These are phyloP conservation scores for Fusarium kyushuense DNA, from an alignment of 2,329 filamentous ascomycete species.

Conservation along the genomic window DNA sequence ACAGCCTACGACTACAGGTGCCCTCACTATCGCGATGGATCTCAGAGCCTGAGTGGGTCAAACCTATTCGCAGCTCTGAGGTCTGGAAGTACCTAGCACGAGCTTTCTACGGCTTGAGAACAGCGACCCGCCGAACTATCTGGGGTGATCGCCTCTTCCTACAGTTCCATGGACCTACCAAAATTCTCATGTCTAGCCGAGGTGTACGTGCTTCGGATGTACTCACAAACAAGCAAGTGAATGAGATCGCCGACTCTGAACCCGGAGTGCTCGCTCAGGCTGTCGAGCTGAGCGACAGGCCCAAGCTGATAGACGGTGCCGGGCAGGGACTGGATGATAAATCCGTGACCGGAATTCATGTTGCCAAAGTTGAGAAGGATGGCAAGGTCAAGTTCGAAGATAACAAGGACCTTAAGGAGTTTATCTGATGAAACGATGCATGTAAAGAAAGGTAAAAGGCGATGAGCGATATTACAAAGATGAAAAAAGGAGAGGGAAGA, in stretches of 20 bases:
- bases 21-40: constrained; percentile 75
- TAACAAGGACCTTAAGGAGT: constrained; percentile 68
- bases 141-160: constrained; percentile 96
- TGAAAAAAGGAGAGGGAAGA: constrained; percentile 20
- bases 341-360: constrained; percentile 61
- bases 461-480: constrained; percentile 15
- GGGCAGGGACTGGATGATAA: constrained; percentile 50
- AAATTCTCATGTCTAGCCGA: constrained; percentile 89
- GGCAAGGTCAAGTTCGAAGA: constrained; percentile 77
- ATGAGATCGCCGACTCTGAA: constrained; percentile 88
- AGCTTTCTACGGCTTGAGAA: constrained; percentile 77
- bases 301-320: constrained; percentile 41
- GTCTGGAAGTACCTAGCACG: constrained; percentile 78
- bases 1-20: constrained; percentile 81
- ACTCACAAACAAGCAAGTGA: constrained; percentile 81
- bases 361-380: constrained; percentile 68
- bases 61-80: constrained; percentile 75
- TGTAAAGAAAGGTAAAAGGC: not conserved
- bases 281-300: constrained; percentile 60
- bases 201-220: constrained; percentile 82
- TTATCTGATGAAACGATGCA: constrained; percentile 56
- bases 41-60: constrained; percentile 78
- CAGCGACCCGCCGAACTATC: constrained; percentile 82
- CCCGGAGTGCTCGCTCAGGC: constrained; percentile 76
- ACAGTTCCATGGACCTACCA: constrained; percentile 87